Percentiles rank a stretch among this genome's conserved stretches.
Evolutionary conservation across 75 land plant species (phyloP).

Genomic region (Cunninghamia lanceolata): DNA sequence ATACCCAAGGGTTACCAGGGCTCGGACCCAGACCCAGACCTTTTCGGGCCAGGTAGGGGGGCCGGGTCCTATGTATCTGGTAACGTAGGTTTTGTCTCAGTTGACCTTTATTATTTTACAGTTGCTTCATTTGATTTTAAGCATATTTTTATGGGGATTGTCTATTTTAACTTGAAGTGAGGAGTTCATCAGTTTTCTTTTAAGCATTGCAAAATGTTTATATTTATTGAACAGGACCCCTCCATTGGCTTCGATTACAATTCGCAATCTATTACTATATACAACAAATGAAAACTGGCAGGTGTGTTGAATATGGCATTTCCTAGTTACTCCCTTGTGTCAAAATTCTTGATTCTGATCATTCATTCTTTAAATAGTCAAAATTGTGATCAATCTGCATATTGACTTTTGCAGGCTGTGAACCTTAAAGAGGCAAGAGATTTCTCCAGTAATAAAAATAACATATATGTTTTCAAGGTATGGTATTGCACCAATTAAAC

Average conservation of each 20-base stretch:
- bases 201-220: background rate
- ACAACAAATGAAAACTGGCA: constrained; percentile 97
- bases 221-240: constrained; percentile 60
- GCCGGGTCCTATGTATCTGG: too few species aligned
- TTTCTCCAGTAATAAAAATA: constrained; percentile 61
- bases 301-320: constrained; percentile 31
- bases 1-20: too few species aligned
- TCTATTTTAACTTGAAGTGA: background rate
- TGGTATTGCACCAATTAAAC: background rate
- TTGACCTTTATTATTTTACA: background rate
- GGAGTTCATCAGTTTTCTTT: background rate
- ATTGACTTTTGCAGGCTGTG: constrained; percentile 58
- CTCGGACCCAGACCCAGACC: too few species aligned
- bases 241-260: constrained; percentile 91
- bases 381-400: background rate
- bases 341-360: background rate
- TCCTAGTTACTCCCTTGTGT: background rate
- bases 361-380: background rate
- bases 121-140: background rate
- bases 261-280: constrained; percentile 78
- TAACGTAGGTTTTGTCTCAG: background rate
- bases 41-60: too few species aligned
- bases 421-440: constrained; percentile 95
- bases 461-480: constrained; percentile 96
- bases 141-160: background rate